Conservation (phyloP, 75 land plant genomes). For the Selaginella moellendorffii region DNA sequence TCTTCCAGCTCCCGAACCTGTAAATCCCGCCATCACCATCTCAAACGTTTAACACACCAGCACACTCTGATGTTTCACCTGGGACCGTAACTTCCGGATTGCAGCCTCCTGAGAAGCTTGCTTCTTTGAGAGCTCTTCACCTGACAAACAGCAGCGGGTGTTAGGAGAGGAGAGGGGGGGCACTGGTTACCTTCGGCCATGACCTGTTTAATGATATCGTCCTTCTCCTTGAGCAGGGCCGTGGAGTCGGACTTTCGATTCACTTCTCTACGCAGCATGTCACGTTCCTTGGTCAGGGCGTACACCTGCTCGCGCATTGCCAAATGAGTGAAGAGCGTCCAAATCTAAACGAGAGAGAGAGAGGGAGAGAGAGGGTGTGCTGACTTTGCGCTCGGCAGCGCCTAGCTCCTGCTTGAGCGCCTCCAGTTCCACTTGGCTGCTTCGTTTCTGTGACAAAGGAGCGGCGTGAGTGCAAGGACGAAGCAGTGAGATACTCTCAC, state of each 20-base stretch:
- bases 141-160: conserved; percentile 19
- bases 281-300: conserved; percentile 86
- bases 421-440: conserved; percentile 61
- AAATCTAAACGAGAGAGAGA: not conserved
- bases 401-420: conserved; percentile 73
- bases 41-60: too few species aligned
- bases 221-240: conserved; percentile 89
- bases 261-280: conserved; percentile 87
- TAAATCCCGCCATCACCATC: too few species aligned
- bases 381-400: conserved; percentile 85
- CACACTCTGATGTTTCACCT: too few species aligned
- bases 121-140: conserved; percentile 95
- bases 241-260: conserved; percentile 75
- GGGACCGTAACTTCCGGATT: conserved; percentile 87
- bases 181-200: conserved; percentile 99
- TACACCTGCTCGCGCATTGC: too few species aligned
- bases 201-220: conserved; percentile 93
- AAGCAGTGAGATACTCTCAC: conserved; percentile 17
- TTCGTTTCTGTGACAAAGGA: conserved; percentile 34
- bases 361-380: not conserved
- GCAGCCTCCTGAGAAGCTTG: conserved; percentile 91
- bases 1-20: conserved; percentile 86
- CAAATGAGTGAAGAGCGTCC: too few species aligned
- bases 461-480: not conserved
- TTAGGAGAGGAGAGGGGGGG: too few species aligned